These are phyloP conservation scores for Alternaria novae-zelandiae DNA, from an alignment of 2,329 filamentous ascomycete genomes.

Conservation along the genomic window DNA sequence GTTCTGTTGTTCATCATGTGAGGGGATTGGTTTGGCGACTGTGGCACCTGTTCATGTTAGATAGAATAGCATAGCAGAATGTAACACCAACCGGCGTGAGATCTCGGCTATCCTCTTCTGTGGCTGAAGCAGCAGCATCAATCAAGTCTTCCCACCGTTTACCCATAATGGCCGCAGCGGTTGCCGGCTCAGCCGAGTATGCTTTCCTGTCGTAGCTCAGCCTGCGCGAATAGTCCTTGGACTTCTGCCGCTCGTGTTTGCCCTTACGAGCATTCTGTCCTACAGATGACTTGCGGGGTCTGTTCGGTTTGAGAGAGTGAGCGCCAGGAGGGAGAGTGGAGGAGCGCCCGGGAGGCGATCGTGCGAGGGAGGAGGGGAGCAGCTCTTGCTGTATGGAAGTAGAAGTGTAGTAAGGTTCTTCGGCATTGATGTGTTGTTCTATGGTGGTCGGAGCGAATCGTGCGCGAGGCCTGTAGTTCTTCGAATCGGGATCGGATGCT, in stretches of 20 bases:
- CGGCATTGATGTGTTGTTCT: conserved; percentile 72
- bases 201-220: conserved; percentile 80
- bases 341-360: conserved; percentile 84
- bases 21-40: conserved; percentile 60
- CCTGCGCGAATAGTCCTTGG: conserved; percentile 75
- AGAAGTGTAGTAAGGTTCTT: conserved; percentile 52
- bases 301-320: conserved; percentile 70
- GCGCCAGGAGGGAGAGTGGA: conserved; percentile 87
- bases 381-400: conserved; percentile 73
- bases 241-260: conserved; percentile 82
- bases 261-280: conserved; percentile 76
- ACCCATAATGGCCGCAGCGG: conserved; percentile 73
- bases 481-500: conserved; percentile 48
- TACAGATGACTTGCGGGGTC: conserved; percentile 85
- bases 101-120: conserved; percentile 87
- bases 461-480: conserved; percentile 47
- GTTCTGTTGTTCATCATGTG: conserved; percentile 58
- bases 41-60: conserved; percentile 50
- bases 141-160: conserved; percentile 97
- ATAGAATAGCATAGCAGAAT: conserved; percentile 8
- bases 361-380: conserved; percentile 80
- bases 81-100: conserved; percentile 76
- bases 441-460: conserved; percentile 54
- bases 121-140: conserved; percentile 90
- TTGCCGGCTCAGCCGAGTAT: conserved; percentile 82